Base-by-base conservation (phyloP, 2,329 filamentous ascomycete genomes). In the Paraconiothyrium brasiliense region DNA sequence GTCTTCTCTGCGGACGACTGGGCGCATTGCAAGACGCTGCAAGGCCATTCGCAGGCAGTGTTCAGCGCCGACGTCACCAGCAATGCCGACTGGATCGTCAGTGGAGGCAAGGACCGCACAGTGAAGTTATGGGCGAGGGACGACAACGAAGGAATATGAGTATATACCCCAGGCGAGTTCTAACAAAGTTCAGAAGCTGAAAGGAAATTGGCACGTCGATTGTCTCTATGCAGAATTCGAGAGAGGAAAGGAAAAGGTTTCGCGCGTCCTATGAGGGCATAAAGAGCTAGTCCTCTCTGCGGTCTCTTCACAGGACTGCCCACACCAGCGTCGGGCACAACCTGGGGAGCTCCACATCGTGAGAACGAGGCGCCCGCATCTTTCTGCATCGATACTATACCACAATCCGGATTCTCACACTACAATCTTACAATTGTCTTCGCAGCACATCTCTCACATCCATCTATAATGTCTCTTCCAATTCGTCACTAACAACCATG, bases 1-100 rank as follows among this genome's bases (percentile, higher is more conserved):
- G 86, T 99, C 68, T 98, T 96, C 80, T 97, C 93, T 7, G 93
- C 93, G 2, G 95, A 99, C 76, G 94, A 99, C 80, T 99, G 95
- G 94, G 90, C 92, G 0, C 81, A 97, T 61, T 89, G 94, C 63
- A 96, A 97, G 80, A 92, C 90, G 16, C 82, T 99, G 61, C 92
- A 90, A 70, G 95, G 94, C 0, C 95, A 99, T 79, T 93, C 93
- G 1, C 94, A 93, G 2, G 95, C 96, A 44, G 94, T 99, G 11
- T 87, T 96, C 56, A 96, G 93, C 69, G 91, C 93, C 13, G 95
- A 99, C 81, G 88, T 97, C 57, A 96, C 91, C 73, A 85, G 85
- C 65, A 92, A 98, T 78, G 92, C 90, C 9, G 90, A 85, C 74
- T 99, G 93, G 92, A 97, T 99, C 78, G 92, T 94, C 27, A 97